phyloP scores from a whole-genome alignment of 345 rosid genomes.

The Salix suchowensis region DNA sequence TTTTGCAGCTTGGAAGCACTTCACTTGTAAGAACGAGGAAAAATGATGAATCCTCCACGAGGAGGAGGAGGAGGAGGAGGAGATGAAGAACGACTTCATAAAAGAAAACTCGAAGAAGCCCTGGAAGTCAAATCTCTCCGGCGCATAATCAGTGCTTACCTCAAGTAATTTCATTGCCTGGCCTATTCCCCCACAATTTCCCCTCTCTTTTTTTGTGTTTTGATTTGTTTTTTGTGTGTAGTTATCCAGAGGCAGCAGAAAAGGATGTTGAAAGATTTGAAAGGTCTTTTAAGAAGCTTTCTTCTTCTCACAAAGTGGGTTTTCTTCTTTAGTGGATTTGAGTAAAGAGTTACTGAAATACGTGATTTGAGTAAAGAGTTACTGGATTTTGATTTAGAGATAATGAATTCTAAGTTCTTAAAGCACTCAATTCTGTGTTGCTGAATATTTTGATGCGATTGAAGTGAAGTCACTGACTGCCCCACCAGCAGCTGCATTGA shows the following conservation, averaged over 20 bases:
- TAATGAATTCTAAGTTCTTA: too few species aligned
- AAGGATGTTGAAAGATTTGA: constrained; percentile 82
- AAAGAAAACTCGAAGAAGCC: constrained; percentile 79
- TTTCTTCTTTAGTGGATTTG: not conserved
- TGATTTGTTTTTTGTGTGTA: constrained; percentile 11
- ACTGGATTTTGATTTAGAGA: not conserved
- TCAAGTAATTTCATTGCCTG: constrained; percentile 46
- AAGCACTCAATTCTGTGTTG: not conserved
- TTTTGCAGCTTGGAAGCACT: too few species aligned
- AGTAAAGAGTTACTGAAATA: not conserved
- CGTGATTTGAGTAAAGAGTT: not conserved
- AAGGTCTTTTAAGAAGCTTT: constrained; percentile 69
- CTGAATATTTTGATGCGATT: not conserved
- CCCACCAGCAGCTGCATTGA: not conserved
- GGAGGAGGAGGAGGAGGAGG: constrained; percentile 12
- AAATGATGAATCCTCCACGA: not conserved
- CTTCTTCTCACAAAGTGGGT: constrained; percentile 67
- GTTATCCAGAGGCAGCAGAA: constrained; percentile 87
- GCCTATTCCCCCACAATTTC: not conserved
- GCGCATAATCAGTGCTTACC: constrained; percentile 92
- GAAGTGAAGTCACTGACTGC: not conserved
- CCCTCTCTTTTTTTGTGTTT: not conserved
- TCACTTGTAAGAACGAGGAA: not conserved
- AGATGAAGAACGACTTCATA: constrained; percentile 53
- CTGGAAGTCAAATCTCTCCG: constrained; percentile 91